These are phyloP conservation scores for Achlya hypogyna DNA, from an alignment of 352 stramenopile genomes.

Conservation along the genomic window DNA sequence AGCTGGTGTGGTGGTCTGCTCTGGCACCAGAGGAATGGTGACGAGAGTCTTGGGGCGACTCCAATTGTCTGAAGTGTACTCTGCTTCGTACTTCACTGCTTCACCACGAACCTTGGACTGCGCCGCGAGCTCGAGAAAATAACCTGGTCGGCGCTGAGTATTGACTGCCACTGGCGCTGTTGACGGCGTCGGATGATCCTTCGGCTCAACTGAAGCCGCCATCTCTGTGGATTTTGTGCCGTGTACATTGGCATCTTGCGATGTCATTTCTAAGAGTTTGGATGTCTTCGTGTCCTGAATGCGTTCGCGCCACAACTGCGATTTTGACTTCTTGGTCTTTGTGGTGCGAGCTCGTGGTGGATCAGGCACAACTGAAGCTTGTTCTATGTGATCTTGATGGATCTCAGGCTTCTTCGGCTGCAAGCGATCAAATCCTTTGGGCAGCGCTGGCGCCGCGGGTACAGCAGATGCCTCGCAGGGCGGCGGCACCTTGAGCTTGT, in stretches of 20 bases:
- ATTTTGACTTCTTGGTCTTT: not conserved
- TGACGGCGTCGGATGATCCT: not conserved
- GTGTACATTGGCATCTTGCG: not conserved
- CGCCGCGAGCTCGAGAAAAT: conserved; percentile 12
- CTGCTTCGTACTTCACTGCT: not conserved
- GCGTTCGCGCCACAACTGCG: not conserved
- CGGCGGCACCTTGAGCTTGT: not conserved
- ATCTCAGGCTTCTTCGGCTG: not conserved
- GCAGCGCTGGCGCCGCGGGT: not conserved
- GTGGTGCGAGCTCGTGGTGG: too few species aligned
- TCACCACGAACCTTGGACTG: conserved; percentile 11
- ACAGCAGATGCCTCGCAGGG: not conserved
- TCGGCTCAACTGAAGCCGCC: not conserved
- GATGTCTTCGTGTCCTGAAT: not conserved
- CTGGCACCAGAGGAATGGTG: not conserved
- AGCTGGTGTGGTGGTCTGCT: not conserved
- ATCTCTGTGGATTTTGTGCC: not conserved
- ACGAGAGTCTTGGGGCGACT: not conserved
- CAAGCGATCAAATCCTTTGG: not conserved
- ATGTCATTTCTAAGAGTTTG: not conserved
- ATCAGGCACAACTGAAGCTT: not conserved
- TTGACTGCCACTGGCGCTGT: not conserved
- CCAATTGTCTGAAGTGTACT: not conserved
- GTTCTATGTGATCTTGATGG: not conserved
- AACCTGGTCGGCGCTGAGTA: not conserved